Base-by-base conservation (phyloP, 768 basidiomycete species). In the Phanerochaete sordida region DNA sequence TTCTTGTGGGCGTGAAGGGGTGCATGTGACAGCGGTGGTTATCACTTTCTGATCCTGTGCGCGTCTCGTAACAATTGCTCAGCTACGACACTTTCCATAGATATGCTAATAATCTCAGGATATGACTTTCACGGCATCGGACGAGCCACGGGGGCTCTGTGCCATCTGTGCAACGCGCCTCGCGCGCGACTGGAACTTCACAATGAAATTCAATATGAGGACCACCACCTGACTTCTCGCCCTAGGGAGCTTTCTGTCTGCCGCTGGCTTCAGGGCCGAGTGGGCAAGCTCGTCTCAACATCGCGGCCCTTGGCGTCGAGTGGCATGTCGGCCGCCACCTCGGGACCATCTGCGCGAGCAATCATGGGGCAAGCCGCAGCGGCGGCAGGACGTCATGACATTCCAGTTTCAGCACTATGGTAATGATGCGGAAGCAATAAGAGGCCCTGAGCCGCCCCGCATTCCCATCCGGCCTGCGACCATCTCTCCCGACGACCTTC, bases 1-100 rank as follows among this genome's bases (percentile, higher is more conserved):
- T 79, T 79, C 63, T 30, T 78, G 58, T 78, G 78, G 76, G 63
- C 74, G 35, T 77, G 62, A 70, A 33, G 23, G 5, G 53, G 53
- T 27, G 53, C 35, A 21, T 54, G 53, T 31, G 28, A 23, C 23
- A 7, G 27, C 39, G 39, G 39, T 16, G 19, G 8, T 43, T 43
- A 43, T 43, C 19, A 16, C n/a, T n/a, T 43, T 43, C 39, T 43
- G 39, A 43, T 43, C 39, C 19, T 9, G 39, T 43, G 39, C 39
- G 19, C 39, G 39, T 43, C 19, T 16, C 39, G 19, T 19, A 19
- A 43, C 4, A 16, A 43, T 19, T 43, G 8, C 39, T 43, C 19
- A 4, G 19, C 39, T 9, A 43, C 19, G 39, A 43, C 19, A 43
- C 39, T 16, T 43, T 43, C 39, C 39, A 19, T 43, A 43, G 11